Percentiles rank a stretch among this genome's conserved stretches.
phyloP scores from a whole-genome alignment of 2,329 filamentous ascomycete genomes.

The Trichocomaceae sp. region DNA sequence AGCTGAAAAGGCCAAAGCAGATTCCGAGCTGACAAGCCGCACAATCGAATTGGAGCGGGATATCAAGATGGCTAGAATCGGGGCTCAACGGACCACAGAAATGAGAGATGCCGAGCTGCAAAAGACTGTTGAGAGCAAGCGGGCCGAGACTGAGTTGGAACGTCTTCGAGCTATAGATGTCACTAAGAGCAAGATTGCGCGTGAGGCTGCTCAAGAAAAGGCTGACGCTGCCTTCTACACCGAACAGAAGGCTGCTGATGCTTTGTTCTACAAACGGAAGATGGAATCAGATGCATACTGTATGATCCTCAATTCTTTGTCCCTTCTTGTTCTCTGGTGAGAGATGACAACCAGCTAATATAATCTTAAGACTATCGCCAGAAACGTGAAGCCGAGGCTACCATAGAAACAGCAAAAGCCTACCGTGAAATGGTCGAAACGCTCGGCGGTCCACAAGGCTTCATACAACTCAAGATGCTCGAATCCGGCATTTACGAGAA shows the following conservation, averaged over 20 bases:
- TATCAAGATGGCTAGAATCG: constrained; percentile 68
- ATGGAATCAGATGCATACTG: constrained; percentile 36
- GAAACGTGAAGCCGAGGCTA: constrained; percentile 69
- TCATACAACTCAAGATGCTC: constrained; percentile 83
- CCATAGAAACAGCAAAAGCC: constrained; percentile 71
- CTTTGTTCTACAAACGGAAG: constrained; percentile 34
- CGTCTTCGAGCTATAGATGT: constrained; percentile 70
- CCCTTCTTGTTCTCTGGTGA: not conserved
- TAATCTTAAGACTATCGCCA: constrained; percentile 37
- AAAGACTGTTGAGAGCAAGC: constrained; percentile 68
- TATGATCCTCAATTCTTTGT: too few relatives aligned
- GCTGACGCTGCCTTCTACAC: constrained; percentile 47
- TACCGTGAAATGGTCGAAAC: constrained; percentile 65
- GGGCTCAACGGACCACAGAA: constrained; percentile 66
- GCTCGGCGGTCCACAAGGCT: constrained; percentile 68
- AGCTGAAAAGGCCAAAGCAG: constrained; percentile 70
- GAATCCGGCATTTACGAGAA: constrained; percentile 72
- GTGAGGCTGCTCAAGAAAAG: constrained; percentile 38
- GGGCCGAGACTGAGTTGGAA: constrained; percentile 73
- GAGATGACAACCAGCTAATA: not conserved
- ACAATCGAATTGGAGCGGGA: constrained; percentile 67
- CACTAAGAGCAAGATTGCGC: constrained; percentile 59
- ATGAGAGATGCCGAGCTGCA: constrained; percentile 73
- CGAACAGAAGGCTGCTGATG: constrained; percentile 50
- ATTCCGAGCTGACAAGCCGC: constrained; percentile 66